Evolutionary conservation across 2,329 filamentous ascomycete species (phyloP).

Genomic region (Davidsoniella neocaledoniae): DNA sequence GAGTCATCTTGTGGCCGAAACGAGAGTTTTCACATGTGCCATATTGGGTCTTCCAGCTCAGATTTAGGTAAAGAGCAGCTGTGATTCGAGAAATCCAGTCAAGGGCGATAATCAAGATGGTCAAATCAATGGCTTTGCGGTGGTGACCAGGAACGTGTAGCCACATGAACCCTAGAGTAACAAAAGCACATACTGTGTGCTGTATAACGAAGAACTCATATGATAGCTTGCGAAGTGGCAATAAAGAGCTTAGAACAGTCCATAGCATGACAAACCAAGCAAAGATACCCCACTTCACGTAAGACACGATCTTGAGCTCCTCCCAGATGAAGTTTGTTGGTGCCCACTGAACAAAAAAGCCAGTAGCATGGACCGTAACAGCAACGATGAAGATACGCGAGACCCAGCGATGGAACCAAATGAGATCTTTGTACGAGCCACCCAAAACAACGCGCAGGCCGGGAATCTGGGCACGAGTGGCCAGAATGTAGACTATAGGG

Average conservation of each 20-base stretch:
- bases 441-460: slow-evolving; percentile 36
- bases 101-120: slow-evolving; percentile 43
- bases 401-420: slow-evolving; percentile 60
- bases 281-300: slow-evolving; percentile 49
- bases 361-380: slow-evolving; percentile 50
- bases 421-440: slow-evolving; percentile 49
- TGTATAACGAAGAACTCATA: slow-evolving; percentile 58
- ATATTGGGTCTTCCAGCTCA: slow-evolving; percentile 21
- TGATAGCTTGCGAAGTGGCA: slow-evolving; percentile 44
- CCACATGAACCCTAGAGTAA: slow-evolving; percentile 48
- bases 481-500: slow-evolving; percentile 45
- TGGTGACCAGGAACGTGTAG: slow-evolving; percentile 44
- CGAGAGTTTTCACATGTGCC: slow-evolving; percentile 26
- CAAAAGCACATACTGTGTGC: slow-evolving; percentile 43
- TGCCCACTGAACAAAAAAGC: slow-evolving; percentile 50
- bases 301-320: slow-evolving; percentile 43
- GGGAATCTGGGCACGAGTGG: slow-evolving; percentile 38
- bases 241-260: slow-evolving; percentile 45
- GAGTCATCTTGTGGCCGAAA: slow-evolving; percentile 35
- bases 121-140: slow-evolving; percentile 47
- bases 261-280: slow-evolving; percentile 51
- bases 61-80: slow-evolving; percentile 35
- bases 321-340: slow-evolving; percentile 38
- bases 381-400: slow-evolving; percentile 52
- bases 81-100: slow-evolving; percentile 38